Base-by-base conservation (phyloP, 2,329 filamentous ascomycete genomes). In the Penicillium sp. region DNA sequence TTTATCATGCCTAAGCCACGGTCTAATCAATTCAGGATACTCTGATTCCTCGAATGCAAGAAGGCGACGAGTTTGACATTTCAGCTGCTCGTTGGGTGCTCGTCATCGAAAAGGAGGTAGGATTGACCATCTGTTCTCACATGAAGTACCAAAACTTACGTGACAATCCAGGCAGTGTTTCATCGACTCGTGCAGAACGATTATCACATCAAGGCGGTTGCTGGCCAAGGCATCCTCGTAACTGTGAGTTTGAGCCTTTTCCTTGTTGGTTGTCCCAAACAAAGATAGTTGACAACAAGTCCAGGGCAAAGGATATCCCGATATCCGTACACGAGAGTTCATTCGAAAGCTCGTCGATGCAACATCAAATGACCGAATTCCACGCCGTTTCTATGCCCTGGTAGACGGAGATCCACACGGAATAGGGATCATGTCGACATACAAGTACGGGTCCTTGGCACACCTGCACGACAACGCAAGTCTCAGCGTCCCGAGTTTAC, bases 231-330 rank as follows among this genome's bases (percentile, higher is more conserved):
- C 3, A 71, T 86, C 11, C 62, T 85, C 9, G 60, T 86, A 42
- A 86, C 83, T 4, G 81, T 83, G 67, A 60, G 74, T 28, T 3
- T 9, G 11, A 33, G 20, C 36, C 14, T 30, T 22, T 7, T 24
- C 2, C 5, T 22, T 5, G 1, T 3, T 20, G 8, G 7, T 5
- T 3, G 16, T 1, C 14, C 18, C 31, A 13, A 14, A 0, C 4
- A 22, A 3, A 10, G 22, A 22, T 36, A 4, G 55, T 39, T 43
- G 41, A 51, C 28, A 27, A 13, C 13, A 16, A 40, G 7, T 33
- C 2, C 45, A 84, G 80, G 84, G 79, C 0, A 86, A 86, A 74
- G 84, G 84, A 3, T 86, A 86, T 58, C 84, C 84, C 1, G 84
- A 87, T 60, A 66, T 86, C 24, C 72, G 75, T 28, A 84, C 82